A percentile compares a stretch with the other conserved stretches of the same genome.
These are phyloP conservation scores for Rhynchospora tenuis DNA, from an alignment of 176 grass and related monocot species.

Conservation along the genomic window DNA sequence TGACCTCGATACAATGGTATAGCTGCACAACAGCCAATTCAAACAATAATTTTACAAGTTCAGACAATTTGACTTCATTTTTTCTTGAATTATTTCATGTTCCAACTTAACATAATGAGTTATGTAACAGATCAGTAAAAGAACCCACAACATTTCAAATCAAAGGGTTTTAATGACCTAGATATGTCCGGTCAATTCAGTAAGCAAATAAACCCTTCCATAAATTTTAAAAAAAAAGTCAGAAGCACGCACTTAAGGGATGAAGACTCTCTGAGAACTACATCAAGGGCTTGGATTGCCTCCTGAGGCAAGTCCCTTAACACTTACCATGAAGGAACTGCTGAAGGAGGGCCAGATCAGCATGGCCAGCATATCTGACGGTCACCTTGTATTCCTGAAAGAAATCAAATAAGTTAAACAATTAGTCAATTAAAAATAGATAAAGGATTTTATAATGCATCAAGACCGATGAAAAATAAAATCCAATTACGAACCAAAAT, in stretches of 20 bases:
- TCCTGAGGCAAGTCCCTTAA: constrained; percentile 78
- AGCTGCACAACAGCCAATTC: constrained; percentile 30
- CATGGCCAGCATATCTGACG: constrained; percentile 50
- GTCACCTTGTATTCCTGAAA: constrained; percentile 52
- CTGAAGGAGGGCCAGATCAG: constrained; percentile 54
- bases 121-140: background rate
- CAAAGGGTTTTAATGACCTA: background rate
- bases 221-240: background rate
- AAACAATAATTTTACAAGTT: background rate
- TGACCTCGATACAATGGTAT: constrained; percentile 59
- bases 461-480: too few relatives aligned
- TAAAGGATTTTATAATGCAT: too few relatives aligned
- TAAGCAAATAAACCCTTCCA: background rate
- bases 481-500: too few relatives aligned
- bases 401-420: too few relatives aligned
- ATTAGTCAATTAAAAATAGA: too few relatives aligned
- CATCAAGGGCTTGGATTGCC: constrained; percentile 77
- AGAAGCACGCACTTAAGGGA: constrained; percentile 39
- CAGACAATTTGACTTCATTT: background rate
- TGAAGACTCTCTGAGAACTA: constrained; percentile 78
- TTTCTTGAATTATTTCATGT: background rate
- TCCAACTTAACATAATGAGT: background rate
- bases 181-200: background rate
- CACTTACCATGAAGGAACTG: constrained; percentile 47
- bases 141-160: background rate